Evolutionary conservation across 768 basidiomycete species (phyloP), one percentile per base, ranked within the genome.

Genomic region (Mycena galericulata): DNA sequence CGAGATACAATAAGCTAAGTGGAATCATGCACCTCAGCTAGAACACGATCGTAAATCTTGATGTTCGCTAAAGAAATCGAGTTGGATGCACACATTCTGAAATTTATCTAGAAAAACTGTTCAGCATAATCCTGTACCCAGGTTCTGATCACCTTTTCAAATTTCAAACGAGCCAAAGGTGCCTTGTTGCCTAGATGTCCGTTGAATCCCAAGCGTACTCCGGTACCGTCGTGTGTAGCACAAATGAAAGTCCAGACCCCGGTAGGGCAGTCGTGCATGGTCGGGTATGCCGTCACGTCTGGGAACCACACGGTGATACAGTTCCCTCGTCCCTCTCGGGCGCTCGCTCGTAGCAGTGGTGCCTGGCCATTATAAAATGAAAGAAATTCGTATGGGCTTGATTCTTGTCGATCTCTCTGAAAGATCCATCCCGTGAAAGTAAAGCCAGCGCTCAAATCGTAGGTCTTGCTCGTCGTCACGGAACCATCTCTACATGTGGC

Each of bases 131-230:
- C 26, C 47, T 49, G 26, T 27, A 49, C 24, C 47, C 12, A 49
- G 17, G 22, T 49, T 4, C 24, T 49, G 9, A 22, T 49, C 26
- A 49, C 47, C 47, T 49, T 49, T 22, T 49, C 47, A 17, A n/a
- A n/a, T n/a, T n/a, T n/a, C n/a, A n/a, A n/a, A 53, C 51, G 51
- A 32, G 29, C 34, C 51, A 53, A 53, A 10, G 34, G 34, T 8
- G 51, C 34, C 51, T 53, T 53, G 51, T 53, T 53, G 29, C 51
- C 51, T 18, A 53, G 51, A 53, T 53, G 51, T 29, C 51, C 51
- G 51, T 53, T 53, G 51, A 53, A 53, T 53, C 51, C 51, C 51
- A 53, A 53, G 51, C 51, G 51, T 34, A 53, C 51, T 53, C 51
- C 51, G 51, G 51, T 32, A 12, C 51, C 51, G 30, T 53, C 51